Conservation (phyloP, 176 grass and related monocot species). For the Eragrostis nindensis region DNA sequence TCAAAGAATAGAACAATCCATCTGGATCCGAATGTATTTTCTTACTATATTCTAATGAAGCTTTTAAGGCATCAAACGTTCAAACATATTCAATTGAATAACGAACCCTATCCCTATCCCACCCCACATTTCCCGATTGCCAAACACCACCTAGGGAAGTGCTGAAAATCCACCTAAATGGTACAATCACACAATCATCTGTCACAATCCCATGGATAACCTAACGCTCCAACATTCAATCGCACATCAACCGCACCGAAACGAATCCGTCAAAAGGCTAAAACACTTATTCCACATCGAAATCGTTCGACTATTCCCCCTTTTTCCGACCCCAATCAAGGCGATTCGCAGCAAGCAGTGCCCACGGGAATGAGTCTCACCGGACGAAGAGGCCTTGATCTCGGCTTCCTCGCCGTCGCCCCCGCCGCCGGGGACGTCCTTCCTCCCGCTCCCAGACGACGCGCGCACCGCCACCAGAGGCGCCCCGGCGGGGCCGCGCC, state of each 20-base stretch:
- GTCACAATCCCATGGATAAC: background rate
- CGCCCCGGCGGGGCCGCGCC: conserved; percentile 26
- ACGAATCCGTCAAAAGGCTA: conserved; percentile 17
- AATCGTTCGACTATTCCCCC: conserved; percentile 5
- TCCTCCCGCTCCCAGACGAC: conserved; percentile 46
- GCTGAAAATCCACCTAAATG: background rate
- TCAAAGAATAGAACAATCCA: background rate
- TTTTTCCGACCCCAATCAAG: conserved; percentile 1
- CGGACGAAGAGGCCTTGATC: conserved; percentile 51
- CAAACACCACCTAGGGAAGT: too few species aligned
- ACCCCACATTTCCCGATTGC: too few species aligned
- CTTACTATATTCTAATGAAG: background rate
- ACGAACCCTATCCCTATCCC: too few species aligned
- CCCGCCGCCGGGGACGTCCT: background rate
- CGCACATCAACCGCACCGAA: background rate
- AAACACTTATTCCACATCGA: background rate
- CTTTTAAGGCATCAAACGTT: background rate
- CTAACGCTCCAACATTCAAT: background rate
- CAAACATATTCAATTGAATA: background rate
- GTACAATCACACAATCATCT: background rate
- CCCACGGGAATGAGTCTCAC: conserved; percentile 34
- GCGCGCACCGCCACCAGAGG: conserved; percentile 58
- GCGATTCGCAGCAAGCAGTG: background rate
- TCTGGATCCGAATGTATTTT: background rate
- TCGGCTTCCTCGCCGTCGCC: conserved; percentile 46